Conservation (phyloP, 352 stramenopile species). For the Phytopythium delawarense region DNA sequence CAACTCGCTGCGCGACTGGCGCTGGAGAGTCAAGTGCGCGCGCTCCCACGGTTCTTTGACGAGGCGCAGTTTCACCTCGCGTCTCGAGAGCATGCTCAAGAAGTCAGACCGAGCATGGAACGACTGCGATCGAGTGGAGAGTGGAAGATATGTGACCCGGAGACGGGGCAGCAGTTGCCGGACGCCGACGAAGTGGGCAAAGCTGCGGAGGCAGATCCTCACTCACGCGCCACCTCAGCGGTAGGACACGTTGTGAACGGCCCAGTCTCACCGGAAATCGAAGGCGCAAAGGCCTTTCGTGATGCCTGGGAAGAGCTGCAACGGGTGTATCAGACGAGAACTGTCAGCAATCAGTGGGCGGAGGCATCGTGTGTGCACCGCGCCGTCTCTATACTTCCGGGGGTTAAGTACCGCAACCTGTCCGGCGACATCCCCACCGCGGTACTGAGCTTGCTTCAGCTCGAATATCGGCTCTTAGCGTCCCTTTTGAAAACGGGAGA, state of each 20-base stretch:
- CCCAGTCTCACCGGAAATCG: neutral
- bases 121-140: conserved; percentile 73
- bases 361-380: conserved; percentile 6
- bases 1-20: conserved; percentile 45
- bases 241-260: neutral
- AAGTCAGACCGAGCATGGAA: conserved; percentile 63
- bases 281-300: neutral
- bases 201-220: too few relatives aligned
- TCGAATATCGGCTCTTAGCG: conserved; percentile 22
- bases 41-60: conserved; percentile 64
- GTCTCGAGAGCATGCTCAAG: conserved; percentile 14
- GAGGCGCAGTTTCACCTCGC: conserved; percentile 35
- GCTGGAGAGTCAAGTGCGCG: conserved; percentile 56
- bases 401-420: conserved; percentile 13
- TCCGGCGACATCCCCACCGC: conserved; percentile 10
- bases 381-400: conserved; percentile 17
- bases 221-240: too few relatives aligned
- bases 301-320: conserved; percentile 1
- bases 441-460: conserved; percentile 19
- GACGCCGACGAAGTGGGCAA: neutral
- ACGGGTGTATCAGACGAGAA: neutral
- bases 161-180: conserved; percentile 50
- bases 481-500: conserved; percentile 18
- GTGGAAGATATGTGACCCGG: conserved; percentile 79
- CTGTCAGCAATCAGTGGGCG: neutral